A percentile compares a stretch with the other conserved stretches of the same genome.
Evolutionary conservation across 176 grass and related monocot genomes (phyloP).

Genomic region (Tuctoria greenei): DNA sequence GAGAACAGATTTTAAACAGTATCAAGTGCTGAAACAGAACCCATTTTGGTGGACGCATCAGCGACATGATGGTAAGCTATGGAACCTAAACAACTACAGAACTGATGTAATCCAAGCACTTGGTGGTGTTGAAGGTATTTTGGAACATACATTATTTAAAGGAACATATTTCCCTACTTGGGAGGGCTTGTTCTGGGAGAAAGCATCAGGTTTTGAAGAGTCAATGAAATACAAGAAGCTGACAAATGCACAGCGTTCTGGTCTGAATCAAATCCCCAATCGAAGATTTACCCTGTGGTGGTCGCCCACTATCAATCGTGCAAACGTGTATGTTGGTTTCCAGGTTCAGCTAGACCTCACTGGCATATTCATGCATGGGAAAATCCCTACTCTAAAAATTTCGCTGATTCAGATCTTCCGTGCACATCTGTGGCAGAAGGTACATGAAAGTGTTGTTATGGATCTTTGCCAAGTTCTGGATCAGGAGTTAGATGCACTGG

Average conservation of each 20-base stretch:
- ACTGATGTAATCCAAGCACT: conserved; percentile 99
- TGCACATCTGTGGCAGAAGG: conserved; percentile 98
- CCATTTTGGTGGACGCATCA: conserved; percentile 99
- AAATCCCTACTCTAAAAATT: conserved; percentile 96
- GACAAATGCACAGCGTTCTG: conserved; percentile 94
- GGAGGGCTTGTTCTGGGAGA: conserved; percentile 98
- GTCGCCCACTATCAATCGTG: conserved; percentile 94
- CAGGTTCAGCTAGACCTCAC: conserved; percentile 86
- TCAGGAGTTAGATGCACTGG: conserved; percentile 91
- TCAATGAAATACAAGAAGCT: conserved; percentile 99
- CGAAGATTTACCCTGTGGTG: conserved; percentile 97
- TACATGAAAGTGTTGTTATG: conserved; percentile 99
- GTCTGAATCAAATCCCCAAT: conserved; percentile 96
- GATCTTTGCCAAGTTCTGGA: conserved; percentile 99
- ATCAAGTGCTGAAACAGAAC: conserved; percentile 99
- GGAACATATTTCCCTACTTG: conserved; percentile 99
- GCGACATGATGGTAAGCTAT: conserved; percentile 93
- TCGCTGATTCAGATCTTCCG: conserved; percentile 99
- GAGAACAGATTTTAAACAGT: conserved; percentile 97
- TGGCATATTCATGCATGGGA: conserved; percentile 97
- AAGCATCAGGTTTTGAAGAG: conserved; percentile 97
- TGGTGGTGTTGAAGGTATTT: conserved; percentile 96
- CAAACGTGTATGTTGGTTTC: conserved; percentile 93
- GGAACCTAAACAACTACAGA: conserved; percentile 99
- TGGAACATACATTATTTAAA: conserved; percentile 98